These are phyloP conservation scores for Forsythia suspensa DNA, from an alignment of 257 asterid species.

Conservation along the genomic window DNA sequence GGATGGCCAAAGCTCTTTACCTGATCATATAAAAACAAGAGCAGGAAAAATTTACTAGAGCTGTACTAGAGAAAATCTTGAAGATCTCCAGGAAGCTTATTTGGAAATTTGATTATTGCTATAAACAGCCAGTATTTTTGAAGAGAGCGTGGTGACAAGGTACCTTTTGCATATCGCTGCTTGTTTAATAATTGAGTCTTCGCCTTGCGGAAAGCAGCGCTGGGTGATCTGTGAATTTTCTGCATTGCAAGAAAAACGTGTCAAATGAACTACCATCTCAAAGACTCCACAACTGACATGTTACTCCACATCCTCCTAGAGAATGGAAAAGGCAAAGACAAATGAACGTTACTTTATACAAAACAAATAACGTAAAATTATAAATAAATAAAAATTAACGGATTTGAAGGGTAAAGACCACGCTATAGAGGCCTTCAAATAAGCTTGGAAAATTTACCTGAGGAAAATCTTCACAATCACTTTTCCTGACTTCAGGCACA, in stretches of 20 bases:
- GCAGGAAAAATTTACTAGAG: neutral
- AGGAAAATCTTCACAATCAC: constrained; percentile 16
- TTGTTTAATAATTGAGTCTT: constrained; percentile 32
- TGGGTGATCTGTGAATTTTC: constrained; percentile 8
- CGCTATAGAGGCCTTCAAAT: neutral
- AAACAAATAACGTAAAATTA: constrained; percentile 1
- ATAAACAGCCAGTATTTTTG: neutral
- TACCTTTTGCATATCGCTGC: constrained; percentile 29
- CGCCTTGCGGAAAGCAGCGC: constrained; percentile 25
- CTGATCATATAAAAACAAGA: constrained; percentile 19
- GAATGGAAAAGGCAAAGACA: neutral
- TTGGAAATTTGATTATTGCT: neutral
- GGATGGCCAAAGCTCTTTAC: constrained; percentile 7
- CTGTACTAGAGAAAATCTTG: neutral
- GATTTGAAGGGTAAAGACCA: neutral
- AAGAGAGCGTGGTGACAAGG: neutral
- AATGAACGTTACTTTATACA: neutral
- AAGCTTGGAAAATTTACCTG: constrained; percentile 18
- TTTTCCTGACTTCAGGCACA: constrained; percentile 18
- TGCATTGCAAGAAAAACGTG: neutral
- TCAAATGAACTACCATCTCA: neutral
- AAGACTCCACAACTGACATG: neutral
- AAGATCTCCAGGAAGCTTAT: too few relatives aligned
- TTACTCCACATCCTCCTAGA: neutral
- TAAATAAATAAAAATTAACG: neutral